Conservation (phyloP, 2,329 filamentous ascomycete species). For the Penicillium sp. region DNA sequence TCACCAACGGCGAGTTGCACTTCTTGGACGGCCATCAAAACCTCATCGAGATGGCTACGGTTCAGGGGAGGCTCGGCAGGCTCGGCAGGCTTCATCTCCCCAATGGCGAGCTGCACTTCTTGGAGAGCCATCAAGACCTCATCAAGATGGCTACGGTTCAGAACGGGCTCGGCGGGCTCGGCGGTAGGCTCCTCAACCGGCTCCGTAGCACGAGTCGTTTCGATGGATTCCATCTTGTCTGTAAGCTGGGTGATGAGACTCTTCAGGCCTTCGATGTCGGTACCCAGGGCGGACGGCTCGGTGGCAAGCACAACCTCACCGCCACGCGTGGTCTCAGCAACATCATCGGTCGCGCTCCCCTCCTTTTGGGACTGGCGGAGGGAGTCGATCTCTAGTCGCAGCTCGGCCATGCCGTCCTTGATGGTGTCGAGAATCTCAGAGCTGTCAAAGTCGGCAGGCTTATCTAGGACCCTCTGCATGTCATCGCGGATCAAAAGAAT, state of each 20-base stretch:
- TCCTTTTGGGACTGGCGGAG: slow-evolving; percentile 61
- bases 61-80: slow-evolving; percentile 45
- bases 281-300: slow-evolving; percentile 53
- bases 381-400: slow-evolving; percentile 76
- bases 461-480: slow-evolving; percentile 72
- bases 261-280: slow-evolving; percentile 85
- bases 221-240: slow-evolving; percentile 79
- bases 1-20: slow-evolving; percentile 62
- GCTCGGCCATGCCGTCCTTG: slow-evolving; percentile 73
- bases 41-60: slow-evolving; percentile 49
- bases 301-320: slow-evolving; percentile 61
- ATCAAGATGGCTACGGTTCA: slow-evolving; percentile 51
- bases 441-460: slow-evolving; percentile 78
- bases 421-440: slow-evolving; percentile 89
- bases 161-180: slow-evolving; percentile 37
- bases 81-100: slow-evolving; percentile 42
- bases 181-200: slow-evolving; percentile 24
- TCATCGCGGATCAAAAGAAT: slow-evolving; percentile 75
- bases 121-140: slow-evolving; percentile 47
- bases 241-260: slow-evolving; percentile 77
- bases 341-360: slow-evolving; percentile 45
- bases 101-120: slow-evolving; percentile 61
- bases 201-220: slow-evolving; percentile 46
- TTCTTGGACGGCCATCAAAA: slow-evolving; percentile 47
- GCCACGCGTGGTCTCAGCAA: slow-evolving; percentile 51